Conservation (phyloP, 176 grass and related monocot species). For the Elaeis guineensis region DNA sequence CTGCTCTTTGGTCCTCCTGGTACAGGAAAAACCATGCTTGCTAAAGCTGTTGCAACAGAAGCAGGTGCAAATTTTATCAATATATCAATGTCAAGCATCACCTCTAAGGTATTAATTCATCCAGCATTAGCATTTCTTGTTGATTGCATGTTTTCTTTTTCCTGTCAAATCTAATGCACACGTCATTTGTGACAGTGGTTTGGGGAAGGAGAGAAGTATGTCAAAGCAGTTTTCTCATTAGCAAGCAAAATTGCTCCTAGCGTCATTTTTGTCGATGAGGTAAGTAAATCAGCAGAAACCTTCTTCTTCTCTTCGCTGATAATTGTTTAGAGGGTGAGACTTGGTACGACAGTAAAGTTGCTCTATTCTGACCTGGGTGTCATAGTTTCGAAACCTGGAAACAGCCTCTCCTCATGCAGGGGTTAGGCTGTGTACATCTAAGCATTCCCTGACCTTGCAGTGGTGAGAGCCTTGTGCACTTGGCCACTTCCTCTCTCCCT, state of each 20-base stretch:
- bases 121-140: constrained; percentile 10
- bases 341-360: too few species aligned
- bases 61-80: constrained; percentile 99
- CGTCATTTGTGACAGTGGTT: constrained; percentile 74
- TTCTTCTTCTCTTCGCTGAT: too few species aligned
- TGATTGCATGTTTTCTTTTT: constrained; percentile 14
- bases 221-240: constrained; percentile 95
- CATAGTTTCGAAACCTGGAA: too few species aligned
- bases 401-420: too few species aligned
- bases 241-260: constrained; percentile 98
- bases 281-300: constrained; percentile 14
- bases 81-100: constrained; percentile 99
- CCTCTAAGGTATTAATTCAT: constrained; percentile 72
- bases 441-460: too few species aligned
- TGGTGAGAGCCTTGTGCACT: too few species aligned
- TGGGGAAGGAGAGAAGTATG: constrained; percentile 97
- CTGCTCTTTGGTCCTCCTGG: constrained; percentile 98
- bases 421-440: too few species aligned
- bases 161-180: constrained; percentile 11
- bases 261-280: constrained; percentile 99
- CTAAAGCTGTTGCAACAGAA: constrained; percentile 97
- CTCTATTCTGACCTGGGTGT: too few species aligned
- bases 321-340: too few species aligned
- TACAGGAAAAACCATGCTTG: constrained; percentile 99
- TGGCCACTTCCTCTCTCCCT: too few species aligned